Base-by-base conservation (phyloP, 768 basidiomycete species). In the Podaxis carcinomalis region DNA sequence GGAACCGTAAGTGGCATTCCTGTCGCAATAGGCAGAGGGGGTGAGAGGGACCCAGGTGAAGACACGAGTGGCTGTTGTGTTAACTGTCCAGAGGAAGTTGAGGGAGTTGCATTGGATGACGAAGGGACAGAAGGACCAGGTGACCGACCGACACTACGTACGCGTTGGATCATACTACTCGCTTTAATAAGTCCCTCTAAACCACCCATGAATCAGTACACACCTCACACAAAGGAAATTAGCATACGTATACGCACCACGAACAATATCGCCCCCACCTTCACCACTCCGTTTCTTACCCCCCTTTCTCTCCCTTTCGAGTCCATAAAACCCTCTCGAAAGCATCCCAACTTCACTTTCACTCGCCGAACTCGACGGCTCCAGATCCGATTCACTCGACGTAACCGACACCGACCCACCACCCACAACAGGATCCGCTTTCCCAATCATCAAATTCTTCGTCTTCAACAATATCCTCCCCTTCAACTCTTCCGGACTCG, bases 401-500 rank as follows among this genome's bases (percentile, higher is more conserved):
- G 56, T 49, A 35, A 57, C 27, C 2, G 65, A 53, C 13, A n/a
- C 28, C 56, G 42, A 16, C n/a, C 42, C 42, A 44, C 42, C 42
- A 44, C 42, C 42, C 6, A 4, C 42, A 0, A 42, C 25, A 1
- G 16, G 42, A 19, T 71, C 69, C 14, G 69, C 54, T 25, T 65
- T 49, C 1, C 65, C 62, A 25, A 90, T 72, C 52, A 84, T 82
- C n/a, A 90, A 71, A 67, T 92, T 91, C 79, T 93, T 94, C 2
- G 92, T 83, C 88, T 99, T 99, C 63, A 99, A 75, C 62, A 98
- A 64, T 25, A 98, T 86, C 67, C 83, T 83, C 3, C 88, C 85
- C 69, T 83, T 90, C 47, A 99, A 77, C 28, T 91, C 86, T 61
- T 93, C 89, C 0, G 97, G 97, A 70, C 94, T 97, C 0, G 96